A percentile compares a stretch with the other conserved stretches of the same genome.
phyloP scores from a whole-genome alignment of 140 eudicot genomes.

The Ambrosia hybrid region DNA sequence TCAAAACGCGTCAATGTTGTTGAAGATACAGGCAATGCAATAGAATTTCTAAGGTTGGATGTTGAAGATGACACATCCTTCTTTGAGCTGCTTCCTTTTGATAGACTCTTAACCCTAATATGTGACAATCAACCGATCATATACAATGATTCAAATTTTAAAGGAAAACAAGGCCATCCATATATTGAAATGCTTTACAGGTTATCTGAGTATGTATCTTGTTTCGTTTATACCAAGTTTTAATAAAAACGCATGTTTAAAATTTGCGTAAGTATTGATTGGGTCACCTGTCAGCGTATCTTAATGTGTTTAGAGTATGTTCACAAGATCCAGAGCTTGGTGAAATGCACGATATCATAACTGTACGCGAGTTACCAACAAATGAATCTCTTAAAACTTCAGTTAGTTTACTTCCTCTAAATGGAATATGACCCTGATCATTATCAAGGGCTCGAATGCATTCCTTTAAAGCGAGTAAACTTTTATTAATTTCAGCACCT shows the following conservation, averaged over 20 bases:
- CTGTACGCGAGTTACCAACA: slow-evolving; percentile 75
- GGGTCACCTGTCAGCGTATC: slow-evolving; percentile 75
- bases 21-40: slow-evolving; percentile 41
- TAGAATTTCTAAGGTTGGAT: slow-evolving; percentile 48
- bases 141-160: not conserved
- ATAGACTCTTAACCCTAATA: slow-evolving; percentile 71
- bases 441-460: slow-evolving; percentile 81
- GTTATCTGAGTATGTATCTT: too few species aligned
- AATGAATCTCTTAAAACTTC: slow-evolving; percentile 80
- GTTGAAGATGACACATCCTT: slow-evolving; percentile 51
- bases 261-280: not conserved
- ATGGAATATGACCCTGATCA: slow-evolving; percentile 74
- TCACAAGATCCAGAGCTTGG: slow-evolving; percentile 81
- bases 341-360: slow-evolving; percentile 82
- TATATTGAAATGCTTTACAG: too few species aligned
- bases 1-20: slow-evolving; percentile 5
- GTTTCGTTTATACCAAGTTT: too few species aligned
- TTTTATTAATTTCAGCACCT: slow-evolving; percentile 83
- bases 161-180: not conserved
- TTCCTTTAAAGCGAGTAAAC: slow-evolving; percentile 72
- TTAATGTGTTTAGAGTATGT: slow-evolving; percentile 71
- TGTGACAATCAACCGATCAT: slow-evolving; percentile 12
- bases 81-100: slow-evolving; percentile 53
- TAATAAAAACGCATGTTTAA: too few species aligned
- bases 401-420: slow-evolving; percentile 77